Percentiles rank a stretch among this genome's conserved stretches.
Evolutionary conservation across 768 basidiomycete species (phyloP).

Genomic region (Boletales sp.): DNA sequence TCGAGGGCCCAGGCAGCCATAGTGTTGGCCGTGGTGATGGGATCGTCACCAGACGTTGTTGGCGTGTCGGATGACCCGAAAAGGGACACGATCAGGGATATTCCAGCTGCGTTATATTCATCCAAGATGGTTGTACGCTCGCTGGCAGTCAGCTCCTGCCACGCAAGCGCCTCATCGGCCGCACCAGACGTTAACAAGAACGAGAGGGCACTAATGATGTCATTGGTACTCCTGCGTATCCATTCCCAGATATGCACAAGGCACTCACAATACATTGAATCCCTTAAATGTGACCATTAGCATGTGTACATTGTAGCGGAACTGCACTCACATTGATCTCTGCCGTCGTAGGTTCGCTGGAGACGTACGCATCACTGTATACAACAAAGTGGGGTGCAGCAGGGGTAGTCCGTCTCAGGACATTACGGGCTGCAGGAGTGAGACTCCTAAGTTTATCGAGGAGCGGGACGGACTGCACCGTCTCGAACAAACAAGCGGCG

Average conservation of each 20-base stretch:
- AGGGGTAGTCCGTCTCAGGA: constrained; percentile 25
- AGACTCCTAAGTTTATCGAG: constrained; percentile 19
- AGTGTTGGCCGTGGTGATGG: constrained; percentile 38
- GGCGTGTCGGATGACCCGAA: constrained; percentile 46
- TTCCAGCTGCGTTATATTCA: constrained; percentile 52
- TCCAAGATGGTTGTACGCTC: constrained; percentile 40
- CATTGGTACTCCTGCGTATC: background rate
- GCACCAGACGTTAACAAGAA: constrained; percentile 41
- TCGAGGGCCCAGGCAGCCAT: constrained; percentile 46
- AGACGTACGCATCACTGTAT: constrained; percentile 41
- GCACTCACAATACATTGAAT: constrained; percentile 31
- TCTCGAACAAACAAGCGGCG: constrained; percentile 4
- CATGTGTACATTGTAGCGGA: background rate
- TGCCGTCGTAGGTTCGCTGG: constrained; percentile 42
- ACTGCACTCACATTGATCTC: constrained; percentile 36
- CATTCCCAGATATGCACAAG: background rate
- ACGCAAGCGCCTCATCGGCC: constrained; percentile 43
- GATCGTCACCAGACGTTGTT: constrained; percentile 38
- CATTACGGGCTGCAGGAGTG: constrained; percentile 18
- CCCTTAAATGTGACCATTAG: constrained; percentile 19
- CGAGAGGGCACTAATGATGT: constrained; percentile 32
- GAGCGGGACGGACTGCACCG: constrained; percentile 13
- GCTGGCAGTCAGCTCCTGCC: constrained; percentile 36
- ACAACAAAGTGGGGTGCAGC: constrained; percentile 48
- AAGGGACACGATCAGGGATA: constrained; percentile 53